Conservation (phyloP, 352 stramenopile species). For the Stramenopiles sp. region DNA sequence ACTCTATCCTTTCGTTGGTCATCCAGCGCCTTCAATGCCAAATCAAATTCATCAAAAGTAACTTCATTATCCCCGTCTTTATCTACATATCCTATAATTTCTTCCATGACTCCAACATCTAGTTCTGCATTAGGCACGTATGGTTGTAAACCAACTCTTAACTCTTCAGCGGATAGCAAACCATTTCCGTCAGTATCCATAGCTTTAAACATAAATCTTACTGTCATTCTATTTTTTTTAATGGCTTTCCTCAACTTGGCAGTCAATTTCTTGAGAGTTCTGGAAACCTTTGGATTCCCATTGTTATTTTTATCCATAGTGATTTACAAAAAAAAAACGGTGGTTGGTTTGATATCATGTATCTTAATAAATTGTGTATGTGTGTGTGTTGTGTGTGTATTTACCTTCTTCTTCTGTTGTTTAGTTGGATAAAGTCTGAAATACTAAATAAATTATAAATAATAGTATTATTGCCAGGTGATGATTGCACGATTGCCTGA, state of each 20-base stretch:
- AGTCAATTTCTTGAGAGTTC: background rate
- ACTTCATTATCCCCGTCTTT: constrained; percentile 4
- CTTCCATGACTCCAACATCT: background rate
- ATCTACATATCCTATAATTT: constrained; percentile 2
- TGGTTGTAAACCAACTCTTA: background rate
- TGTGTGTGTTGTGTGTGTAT: no score
- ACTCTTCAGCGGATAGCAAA: background rate
- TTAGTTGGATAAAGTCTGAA: no score
- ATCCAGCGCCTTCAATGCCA: background rate
- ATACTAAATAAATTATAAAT: no score
- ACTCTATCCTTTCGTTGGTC: background rate
- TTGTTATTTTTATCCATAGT: background rate
- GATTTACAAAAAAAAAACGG: no score
- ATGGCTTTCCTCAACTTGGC: background rate
- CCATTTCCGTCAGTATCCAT: background rate
- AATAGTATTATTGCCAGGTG: no score
- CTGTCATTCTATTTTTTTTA: background rate
- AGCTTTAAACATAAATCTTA: background rate
- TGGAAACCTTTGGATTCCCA: background rate
- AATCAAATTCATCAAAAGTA: constrained; percentile 6
- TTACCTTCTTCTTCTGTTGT: no score
- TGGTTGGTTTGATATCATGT: no score
- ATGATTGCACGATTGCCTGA: no score
- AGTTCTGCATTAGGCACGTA: background rate
- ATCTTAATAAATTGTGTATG: no score